Evolutionary conservation across 106 monocot genomes (phyloP).

Genomic region (Apostasia ramifera): DNA sequence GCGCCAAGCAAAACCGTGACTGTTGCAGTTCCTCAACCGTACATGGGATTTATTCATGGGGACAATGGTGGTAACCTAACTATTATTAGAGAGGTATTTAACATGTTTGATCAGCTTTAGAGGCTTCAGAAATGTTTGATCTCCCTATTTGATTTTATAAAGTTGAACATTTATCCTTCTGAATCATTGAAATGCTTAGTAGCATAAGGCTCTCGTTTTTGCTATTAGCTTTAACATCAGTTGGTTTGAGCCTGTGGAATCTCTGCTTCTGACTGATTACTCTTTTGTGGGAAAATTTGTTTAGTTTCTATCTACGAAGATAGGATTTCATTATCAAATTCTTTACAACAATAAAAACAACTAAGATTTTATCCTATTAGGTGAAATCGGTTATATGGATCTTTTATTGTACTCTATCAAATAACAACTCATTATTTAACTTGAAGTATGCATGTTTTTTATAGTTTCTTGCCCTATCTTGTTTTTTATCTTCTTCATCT

Average conservation of each 20-base stretch:
- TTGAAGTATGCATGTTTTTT: no score
- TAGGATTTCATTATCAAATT: no score
- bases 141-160: background rate
- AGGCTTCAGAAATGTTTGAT: background rate
- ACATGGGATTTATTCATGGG: slow-evolving; percentile 56
- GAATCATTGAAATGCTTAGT: background rate
- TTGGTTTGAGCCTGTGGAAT: background rate
- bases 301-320: no score
- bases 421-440: no score
- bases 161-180: background rate
- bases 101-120: background rate
- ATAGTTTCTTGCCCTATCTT: no score
- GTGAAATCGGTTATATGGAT: no score
- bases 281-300: no score
- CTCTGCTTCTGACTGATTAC: background rate
- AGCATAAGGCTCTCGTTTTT: background rate
- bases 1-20: slow-evolving; percentile 26
- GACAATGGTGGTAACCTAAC: slow-evolving; percentile 42
- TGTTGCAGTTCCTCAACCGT: slow-evolving; percentile 53
- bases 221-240: background rate
- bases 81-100: slow-evolving; percentile 54
- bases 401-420: no score
- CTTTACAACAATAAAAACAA: no score
- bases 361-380: no score
- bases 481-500: no score